A percentile compares a stretch with the other conserved stretches of the same genome.
These are phyloP conservation scores for Metahyphopichia silvanorum DNA, from an alignment of 805 yeast species.

Conservation along the genomic window DNA sequence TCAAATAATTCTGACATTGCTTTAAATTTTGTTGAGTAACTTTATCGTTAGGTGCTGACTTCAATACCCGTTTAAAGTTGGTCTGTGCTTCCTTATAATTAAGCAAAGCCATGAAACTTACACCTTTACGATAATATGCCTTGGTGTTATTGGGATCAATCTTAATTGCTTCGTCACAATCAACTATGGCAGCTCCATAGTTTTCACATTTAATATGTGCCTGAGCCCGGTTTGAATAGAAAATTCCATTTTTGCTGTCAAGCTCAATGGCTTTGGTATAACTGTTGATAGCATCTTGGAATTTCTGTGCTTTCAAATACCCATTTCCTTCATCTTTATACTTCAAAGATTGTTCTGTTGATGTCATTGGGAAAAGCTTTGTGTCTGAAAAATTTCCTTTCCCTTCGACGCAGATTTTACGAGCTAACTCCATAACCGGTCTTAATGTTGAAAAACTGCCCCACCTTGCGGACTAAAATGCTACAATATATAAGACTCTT, in stretches of 20 bases:
- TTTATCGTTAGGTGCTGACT: conserved; percentile 62
- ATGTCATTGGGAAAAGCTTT: no score
- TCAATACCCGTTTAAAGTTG: conserved; percentile 64
- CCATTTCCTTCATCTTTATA: conserved; percentile 72
- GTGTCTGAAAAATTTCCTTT: no score
- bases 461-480: no score
- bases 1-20: conserved; percentile 62
- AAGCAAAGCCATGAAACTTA: conserved; percentile 71
- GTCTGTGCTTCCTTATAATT: conserved; percentile 70
- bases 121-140: conserved; percentile 85
- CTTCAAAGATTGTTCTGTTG: conserved; percentile 43
- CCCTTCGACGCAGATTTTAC: no score
- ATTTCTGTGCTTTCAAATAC: conserved; percentile 63
- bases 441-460: no score
- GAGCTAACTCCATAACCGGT: no score
- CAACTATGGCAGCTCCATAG: conserved; percentile 81
- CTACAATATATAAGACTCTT: no score
- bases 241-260: conserved; percentile 55
- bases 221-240: conserved; percentile 85
- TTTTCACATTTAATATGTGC: conserved; percentile 83
- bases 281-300: conserved; percentile 58
- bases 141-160: conserved; percentile 67
- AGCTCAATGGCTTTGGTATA: conserved; percentile 75
- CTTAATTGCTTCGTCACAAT: conserved; percentile 68
- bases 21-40: conserved; percentile 60